These are phyloP conservation scores for Pseudogymnoascus sp. DNA, from an alignment of 2,329 filamentous ascomycete genomes.

Conservation along the genomic window DNA sequence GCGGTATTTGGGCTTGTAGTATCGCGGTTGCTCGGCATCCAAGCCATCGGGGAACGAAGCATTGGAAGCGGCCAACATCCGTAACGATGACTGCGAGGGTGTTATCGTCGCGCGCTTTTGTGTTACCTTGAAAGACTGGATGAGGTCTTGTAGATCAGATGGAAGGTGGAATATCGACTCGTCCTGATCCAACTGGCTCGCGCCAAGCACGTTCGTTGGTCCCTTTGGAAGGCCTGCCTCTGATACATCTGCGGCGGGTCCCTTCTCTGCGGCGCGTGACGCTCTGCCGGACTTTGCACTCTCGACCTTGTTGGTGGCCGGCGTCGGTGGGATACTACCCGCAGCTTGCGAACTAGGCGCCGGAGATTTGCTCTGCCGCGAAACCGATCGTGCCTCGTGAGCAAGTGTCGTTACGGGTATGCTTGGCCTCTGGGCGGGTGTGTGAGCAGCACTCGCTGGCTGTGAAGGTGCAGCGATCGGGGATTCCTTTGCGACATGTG, in stretches of 20 bases:
- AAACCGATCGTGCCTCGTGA: conserved; percentile 32
- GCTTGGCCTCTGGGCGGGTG: conserved; percentile 30
- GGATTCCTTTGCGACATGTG: conserved; percentile 48
- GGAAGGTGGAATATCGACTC: conserved; percentile 92
- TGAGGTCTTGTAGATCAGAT: conserved; percentile 75
- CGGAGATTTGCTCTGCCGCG: conserved; percentile 42
- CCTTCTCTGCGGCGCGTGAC: conserved; percentile 21
- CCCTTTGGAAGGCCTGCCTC: conserved; percentile 26
- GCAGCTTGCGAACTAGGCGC: conserved; percentile 37
- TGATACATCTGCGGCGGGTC: conserved; percentile 27
- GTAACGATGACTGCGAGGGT: conserved; percentile 56
- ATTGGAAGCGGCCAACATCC: conserved; percentile 68
- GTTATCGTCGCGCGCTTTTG: conserved; percentile 51
- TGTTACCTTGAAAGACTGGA: conserved; percentile 81
- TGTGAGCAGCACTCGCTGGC: conserved; percentile 29
- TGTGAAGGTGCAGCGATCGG: conserved; percentile 41
- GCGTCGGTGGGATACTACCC: conserved; percentile 36
- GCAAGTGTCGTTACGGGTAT: conserved; percentile 25
- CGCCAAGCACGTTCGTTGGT: neutral
- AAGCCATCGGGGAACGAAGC: conserved; percentile 59
- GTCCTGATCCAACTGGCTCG: conserved; percentile 37
- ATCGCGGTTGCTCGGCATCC: conserved; percentile 74
- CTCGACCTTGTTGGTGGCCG: conserved; percentile 38
- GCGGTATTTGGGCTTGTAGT: conserved; percentile 75
- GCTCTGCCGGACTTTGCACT: conserved; percentile 16